Conservation (phyloP, 2,329 filamentous ascomycete species). For the Hypoxylon sp. region DNA sequence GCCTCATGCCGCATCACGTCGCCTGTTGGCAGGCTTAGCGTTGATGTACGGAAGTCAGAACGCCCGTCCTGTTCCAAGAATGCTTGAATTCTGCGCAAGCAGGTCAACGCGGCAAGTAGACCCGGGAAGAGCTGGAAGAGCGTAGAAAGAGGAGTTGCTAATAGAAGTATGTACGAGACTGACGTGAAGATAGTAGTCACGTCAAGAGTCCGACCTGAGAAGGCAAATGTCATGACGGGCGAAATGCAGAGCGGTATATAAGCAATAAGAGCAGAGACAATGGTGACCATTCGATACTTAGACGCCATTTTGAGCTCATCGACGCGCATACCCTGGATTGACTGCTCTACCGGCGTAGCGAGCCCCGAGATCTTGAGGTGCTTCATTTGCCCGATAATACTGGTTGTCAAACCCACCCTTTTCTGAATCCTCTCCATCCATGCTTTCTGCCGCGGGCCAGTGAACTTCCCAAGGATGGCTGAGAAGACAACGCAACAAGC, state of each 20-base stretch:
- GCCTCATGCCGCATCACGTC: background rate
- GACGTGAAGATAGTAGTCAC: slow-evolving; percentile 57
- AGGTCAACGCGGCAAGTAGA: slow-evolving; percentile 56
- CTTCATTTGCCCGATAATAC: slow-evolving; percentile 57
- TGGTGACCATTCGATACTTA: slow-evolving; percentile 46
- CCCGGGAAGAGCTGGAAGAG: slow-evolving; percentile 56
- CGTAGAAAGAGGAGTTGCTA: slow-evolving; percentile 56
- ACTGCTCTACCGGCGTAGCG: slow-evolving; percentile 48
- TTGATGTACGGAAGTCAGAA: slow-evolving; percentile 40
- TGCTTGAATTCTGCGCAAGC: slow-evolving; percentile 57
- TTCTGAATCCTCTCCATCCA: slow-evolving; percentile 57
- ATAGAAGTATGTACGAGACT: slow-evolving; percentile 57
- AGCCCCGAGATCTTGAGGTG: slow-evolving; percentile 59
- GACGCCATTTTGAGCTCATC: slow-evolving; percentile 55
- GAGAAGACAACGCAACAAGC: slow-evolving; percentile 46
- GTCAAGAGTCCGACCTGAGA: slow-evolving; percentile 53
- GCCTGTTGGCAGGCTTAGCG: background rate
- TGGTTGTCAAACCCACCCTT: slow-evolving; percentile 49
- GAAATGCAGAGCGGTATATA: slow-evolving; percentile 51
- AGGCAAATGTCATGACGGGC: slow-evolving; percentile 56
- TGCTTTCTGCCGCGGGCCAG: slow-evolving; percentile 47
- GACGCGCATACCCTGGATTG: slow-evolving; percentile 52
- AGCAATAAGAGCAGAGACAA: slow-evolving; percentile 45
- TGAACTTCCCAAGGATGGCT: slow-evolving; percentile 48
- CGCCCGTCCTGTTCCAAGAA: slow-evolving; percentile 52